phyloP scores from a whole-genome alignment of 352 stramenopile species.

The Phytophthora tentaculata region DNA sequence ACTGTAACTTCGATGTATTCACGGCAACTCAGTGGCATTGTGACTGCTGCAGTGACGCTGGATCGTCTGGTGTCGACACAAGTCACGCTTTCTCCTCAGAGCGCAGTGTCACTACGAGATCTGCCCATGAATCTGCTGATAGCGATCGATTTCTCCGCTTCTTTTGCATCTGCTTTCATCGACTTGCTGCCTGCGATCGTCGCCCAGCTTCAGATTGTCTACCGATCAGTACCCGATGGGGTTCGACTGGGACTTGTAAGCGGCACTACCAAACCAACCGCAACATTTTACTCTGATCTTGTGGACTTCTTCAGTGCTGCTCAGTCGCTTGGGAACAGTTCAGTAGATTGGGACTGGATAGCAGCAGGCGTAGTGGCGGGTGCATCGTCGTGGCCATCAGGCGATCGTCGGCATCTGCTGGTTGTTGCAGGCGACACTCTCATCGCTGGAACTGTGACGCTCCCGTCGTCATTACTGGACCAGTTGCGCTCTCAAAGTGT shows the following conservation, averaged over 20 bases:
- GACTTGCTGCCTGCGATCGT: conserved; percentile 46
- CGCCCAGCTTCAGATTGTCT: conserved; percentile 44
- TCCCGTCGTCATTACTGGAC: conserved; percentile 17
- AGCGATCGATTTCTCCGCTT: conserved; percentile 44
- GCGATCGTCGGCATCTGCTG: conserved; percentile 32
- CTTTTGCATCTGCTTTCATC: conserved; percentile 22
- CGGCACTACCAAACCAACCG: conserved; percentile 9
- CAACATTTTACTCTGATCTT: conserved; percentile 30
- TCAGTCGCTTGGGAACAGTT: conserved; percentile 13
- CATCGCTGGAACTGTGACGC: conserved; percentile 10
- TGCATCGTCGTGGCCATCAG: conserved; percentile 33
- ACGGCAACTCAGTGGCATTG: conserved; percentile 15
- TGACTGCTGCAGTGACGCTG: conserved; percentile 31
- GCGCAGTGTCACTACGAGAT: conserved; percentile 28
- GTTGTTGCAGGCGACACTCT: conserved; percentile 27
- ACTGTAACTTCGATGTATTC: conserved; percentile 33
- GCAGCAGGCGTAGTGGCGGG: conserved; percentile 13
- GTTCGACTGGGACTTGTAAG: conserved; percentile 44
- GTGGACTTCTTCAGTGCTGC: conserved; percentile 27
- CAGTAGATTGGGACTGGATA: conserved; percentile 30
- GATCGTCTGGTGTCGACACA: conserved; percentile 45
- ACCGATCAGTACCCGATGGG: conserved; percentile 24
- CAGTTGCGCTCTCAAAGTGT: conserved; percentile 29
- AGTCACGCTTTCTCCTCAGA: conserved; percentile 35
- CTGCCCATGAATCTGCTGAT: conserved; percentile 57